Conservation (phyloP, 192 early-diverging fungal species). For the Fimicolochytrium jonesii region DNA sequence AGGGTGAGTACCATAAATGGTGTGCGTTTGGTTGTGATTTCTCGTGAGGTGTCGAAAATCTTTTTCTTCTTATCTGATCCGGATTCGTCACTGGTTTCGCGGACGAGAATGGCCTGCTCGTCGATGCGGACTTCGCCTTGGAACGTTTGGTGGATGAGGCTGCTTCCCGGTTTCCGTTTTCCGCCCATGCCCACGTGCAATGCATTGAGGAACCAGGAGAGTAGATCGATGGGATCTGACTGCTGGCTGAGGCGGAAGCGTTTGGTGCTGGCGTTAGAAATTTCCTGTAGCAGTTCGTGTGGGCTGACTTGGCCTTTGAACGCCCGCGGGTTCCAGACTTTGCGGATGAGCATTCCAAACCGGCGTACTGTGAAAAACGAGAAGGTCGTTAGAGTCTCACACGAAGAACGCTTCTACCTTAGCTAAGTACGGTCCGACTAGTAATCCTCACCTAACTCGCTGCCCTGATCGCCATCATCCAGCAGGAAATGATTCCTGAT, state of each 20-base stretch:
- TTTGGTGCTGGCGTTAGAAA: constrained; percentile 73
- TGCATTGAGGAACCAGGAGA: constrained; percentile 89
- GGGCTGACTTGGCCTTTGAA: constrained; percentile 95
- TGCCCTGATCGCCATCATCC: constrained; percentile 38
- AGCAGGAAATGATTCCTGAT: constrained; percentile 81
- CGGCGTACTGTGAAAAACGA: constrained; percentile 50
- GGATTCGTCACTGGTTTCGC: constrained; percentile 19
- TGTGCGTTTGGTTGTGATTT: constrained; percentile 44
- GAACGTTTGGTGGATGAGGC: constrained; percentile 77
- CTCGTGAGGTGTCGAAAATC: constrained; percentile 33
- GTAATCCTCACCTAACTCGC: constrained; percentile 35
- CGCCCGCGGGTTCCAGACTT: constrained; percentile 88
- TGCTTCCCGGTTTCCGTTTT: constrained; percentile 61
- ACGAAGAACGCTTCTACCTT: no score
- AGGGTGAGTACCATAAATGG: constrained; percentile 87
- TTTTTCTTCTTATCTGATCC: constrained; percentile 19
- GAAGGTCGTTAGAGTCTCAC: background rate
- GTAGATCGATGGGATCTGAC: constrained; percentile 80
- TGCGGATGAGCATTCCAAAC: constrained; percentile 74
- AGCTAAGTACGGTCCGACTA: no score
- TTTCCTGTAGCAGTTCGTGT: constrained; percentile 91
- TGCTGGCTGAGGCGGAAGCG: constrained; percentile 75
- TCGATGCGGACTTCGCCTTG: constrained; percentile 81
- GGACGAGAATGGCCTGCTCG: constrained; percentile 52
- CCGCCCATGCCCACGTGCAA: constrained; percentile 84